Conservation (phyloP, 352 stramenopile genomes). For the Pythium coloratum region DNA sequence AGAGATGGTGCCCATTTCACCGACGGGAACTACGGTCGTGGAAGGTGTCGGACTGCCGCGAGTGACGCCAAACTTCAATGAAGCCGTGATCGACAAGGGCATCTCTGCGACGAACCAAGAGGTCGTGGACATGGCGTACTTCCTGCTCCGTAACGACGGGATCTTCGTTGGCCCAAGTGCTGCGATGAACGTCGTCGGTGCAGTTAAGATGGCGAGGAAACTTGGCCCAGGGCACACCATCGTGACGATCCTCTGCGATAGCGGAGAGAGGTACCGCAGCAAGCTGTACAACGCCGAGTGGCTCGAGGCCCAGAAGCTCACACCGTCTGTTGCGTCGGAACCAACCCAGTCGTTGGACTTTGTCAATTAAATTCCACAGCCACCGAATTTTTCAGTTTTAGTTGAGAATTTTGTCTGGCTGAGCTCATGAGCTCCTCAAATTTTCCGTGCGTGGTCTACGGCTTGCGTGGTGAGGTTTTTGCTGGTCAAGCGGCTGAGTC, state of each 20-base stretch:
- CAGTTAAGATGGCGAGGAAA: constrained; percentile 74
- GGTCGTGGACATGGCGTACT: constrained; percentile 93
- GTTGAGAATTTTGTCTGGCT: too few species aligned
- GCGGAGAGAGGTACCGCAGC: constrained; percentile 76
- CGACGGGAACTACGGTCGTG: constrained; percentile 86
- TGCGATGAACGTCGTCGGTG: constrained; percentile 74
- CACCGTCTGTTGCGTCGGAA: constrained; percentile 9
- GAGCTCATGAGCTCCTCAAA: too few species aligned
- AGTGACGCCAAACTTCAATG: constrained; percentile 92
- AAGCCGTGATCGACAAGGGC: constrained; percentile 87
- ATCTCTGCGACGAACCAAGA: constrained; percentile 92
- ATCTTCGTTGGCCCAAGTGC: constrained; percentile 92
- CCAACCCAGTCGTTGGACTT: constrained; percentile 25
- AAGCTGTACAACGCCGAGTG: constrained; percentile 82
- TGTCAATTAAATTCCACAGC: constrained; percentile 1
- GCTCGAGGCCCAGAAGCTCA: constrained; percentile 58
- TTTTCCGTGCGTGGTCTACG: too few species aligned
- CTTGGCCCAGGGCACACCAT: constrained; percentile 70
- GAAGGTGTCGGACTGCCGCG: constrained; percentile 93
- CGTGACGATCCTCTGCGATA: constrained; percentile 85
- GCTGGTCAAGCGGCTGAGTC: too few species aligned
- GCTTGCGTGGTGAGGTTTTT: too few species aligned
- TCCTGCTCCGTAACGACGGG: constrained; percentile 87
- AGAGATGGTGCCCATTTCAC: constrained; percentile 72
- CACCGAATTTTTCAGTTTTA: too few species aligned